Conservation (phyloP, 768 basidiomycete species). For the Pleurotus citrinopileatus region DNA sequence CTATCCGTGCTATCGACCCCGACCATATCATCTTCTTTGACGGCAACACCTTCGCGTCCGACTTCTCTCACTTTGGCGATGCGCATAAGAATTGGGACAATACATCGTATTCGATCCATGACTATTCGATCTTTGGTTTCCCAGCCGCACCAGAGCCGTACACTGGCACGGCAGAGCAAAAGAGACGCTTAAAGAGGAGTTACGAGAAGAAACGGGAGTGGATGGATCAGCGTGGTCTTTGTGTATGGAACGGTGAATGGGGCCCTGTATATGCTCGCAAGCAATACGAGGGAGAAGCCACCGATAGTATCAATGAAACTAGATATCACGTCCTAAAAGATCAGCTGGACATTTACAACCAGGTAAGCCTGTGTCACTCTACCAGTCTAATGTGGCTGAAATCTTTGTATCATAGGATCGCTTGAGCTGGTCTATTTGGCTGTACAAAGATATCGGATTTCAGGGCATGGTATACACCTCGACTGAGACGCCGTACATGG, state of each 20-base stretch:
- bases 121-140: slow-evolving; percentile 73
- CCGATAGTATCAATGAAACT: slow-evolving; percentile 62
- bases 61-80: slow-evolving; percentile 75
- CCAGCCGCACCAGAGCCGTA: slow-evolving; percentile 57
- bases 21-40: slow-evolving; percentile 79
- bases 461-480: slow-evolving; percentile 80
- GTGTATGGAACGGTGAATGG: slow-evolving; percentile 85
- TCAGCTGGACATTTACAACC: slow-evolving; percentile 70
- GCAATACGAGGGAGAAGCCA: slow-evolving; percentile 55
- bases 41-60: slow-evolving; percentile 80
- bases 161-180: slow-evolving; percentile 50
- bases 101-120: slow-evolving; percentile 76
- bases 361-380: slow-evolving; percentile 29
- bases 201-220: slow-evolving; percentile 76
- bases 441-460: slow-evolving; percentile 86
- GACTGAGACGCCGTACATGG: slow-evolving; percentile 68
- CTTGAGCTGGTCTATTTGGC: slow-evolving; percentile 82
- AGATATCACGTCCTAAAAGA: slow-evolving; percentile 71
- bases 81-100: slow-evolving; percentile 64
- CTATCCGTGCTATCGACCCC: slow-evolving; percentile 69
- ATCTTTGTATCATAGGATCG: slow-evolving; percentile 43
- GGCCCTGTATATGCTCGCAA: slow-evolving; percentile 77
- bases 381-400: neutral
- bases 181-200: slow-evolving; percentile 45
- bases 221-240: slow-evolving; percentile 66